These are phyloP conservation scores for Cryphonectria japonica DNA, from an alignment of 2,329 filamentous ascomycete genomes.

Conservation along the genomic window DNA sequence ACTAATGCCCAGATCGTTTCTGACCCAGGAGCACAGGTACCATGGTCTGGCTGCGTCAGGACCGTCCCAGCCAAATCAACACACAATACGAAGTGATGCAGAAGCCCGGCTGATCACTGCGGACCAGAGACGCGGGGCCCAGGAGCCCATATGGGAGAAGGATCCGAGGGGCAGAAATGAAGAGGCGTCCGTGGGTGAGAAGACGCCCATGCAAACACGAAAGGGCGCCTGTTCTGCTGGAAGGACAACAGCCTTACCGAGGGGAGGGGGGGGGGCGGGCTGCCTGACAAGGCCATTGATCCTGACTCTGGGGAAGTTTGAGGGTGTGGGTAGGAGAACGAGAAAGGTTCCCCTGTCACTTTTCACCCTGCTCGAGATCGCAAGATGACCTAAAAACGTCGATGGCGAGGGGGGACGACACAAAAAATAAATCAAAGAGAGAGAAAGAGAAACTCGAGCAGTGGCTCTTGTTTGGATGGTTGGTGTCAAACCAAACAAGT, in stretches of 20 bases:
- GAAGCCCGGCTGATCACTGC: not conserved
- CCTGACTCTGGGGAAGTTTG: not conserved
- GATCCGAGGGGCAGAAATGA: not conserved
- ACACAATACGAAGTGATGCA: not conserved
- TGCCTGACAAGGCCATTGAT: not conserved
- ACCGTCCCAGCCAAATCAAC: not conserved
- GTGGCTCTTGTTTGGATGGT: conserved; percentile 40
- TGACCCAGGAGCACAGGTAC: not conserved
- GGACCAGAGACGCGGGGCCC: not conserved
- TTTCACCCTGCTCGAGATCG: not conserved
- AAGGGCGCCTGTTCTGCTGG: not conserved
- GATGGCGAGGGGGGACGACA: not conserved
- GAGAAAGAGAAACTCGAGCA: conserved; percentile 26
- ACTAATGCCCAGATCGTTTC: not conserved
- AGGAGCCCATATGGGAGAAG: not conserved
- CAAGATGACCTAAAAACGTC: not conserved
- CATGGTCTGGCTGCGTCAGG: not conserved
- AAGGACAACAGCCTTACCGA: not conserved
- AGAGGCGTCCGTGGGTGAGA: not conserved
- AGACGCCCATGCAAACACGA: not conserved
- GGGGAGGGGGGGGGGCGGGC: not conserved
- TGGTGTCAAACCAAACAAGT: conserved; percentile 40
- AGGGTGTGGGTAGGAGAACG: not conserved
- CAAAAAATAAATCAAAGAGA: too few species aligned
- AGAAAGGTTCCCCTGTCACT: not conserved